Base-by-base conservation (phyloP, 495 filamentous ascomycete genomes). In the Xylaria venustula region DNA sequence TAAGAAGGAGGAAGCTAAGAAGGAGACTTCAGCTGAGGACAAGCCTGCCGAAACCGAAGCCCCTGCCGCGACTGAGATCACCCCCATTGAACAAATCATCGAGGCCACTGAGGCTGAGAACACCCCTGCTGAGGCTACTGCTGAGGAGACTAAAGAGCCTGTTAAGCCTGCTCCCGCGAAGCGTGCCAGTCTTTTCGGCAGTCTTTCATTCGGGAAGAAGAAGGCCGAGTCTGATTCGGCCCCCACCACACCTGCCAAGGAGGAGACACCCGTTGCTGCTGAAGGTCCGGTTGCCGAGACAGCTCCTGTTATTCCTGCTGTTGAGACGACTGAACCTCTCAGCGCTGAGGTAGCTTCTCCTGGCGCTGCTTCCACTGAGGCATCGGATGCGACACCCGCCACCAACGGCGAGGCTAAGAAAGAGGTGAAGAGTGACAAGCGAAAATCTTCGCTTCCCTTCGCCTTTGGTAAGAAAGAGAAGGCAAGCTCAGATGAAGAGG, bases 1-100 rank as follows among this genome's bases (percentile, higher is more conserved):
- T 68, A 92, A 91, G 85, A 89, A 88, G 76, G 87, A 91, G 55
- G 85, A 87, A 71, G 70, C 80, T 51, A 85, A 89, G 77, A 80
- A 85, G 73, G 81, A 83, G 64, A 71, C 75, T 53, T 64, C 77
- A 15, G 82, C 78, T 59, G 80, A 83, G 69, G 73, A 78, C 59
- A 71, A 78, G 66, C 62, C 74, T 28, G 67, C 67, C 28, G 78
- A 73, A 61, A 22, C 36, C 8, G 66, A 75, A 23, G 64, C 68
- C 40, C 73, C 68, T 62, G 65, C 69, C 44, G 73, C 68, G 57
- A 64, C 69, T 42, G 66, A 72, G 26, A 42, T 57, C 55, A 62
- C 71, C 19, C 60, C 67, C 7, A 50, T 57, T 37, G 73, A 73
- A 64, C 56, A 58, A 32, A 20, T 60, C 48, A 42, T 30, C n/a